Conservation (phyloP, 805 yeast genomes). For the Pichia membranifaciens region DNA sequence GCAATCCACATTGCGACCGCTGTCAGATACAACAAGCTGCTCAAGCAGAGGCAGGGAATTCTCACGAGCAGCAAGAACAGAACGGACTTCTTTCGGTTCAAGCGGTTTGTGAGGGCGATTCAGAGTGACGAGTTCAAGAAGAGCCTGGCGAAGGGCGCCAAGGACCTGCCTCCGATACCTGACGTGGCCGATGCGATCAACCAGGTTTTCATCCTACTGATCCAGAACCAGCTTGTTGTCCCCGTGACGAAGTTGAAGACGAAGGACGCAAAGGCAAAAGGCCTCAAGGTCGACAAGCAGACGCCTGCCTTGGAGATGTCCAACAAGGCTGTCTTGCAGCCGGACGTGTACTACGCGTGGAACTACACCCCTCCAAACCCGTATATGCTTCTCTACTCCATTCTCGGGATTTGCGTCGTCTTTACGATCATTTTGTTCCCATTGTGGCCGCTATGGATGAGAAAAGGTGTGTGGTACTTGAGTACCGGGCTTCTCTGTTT, state of each 20-base stretch:
- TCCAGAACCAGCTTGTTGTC: slow-evolving; percentile 65
- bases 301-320: slow-evolving; percentile 53
- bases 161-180: slow-evolving; percentile 30
- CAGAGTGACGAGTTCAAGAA: slow-evolving; percentile 61
- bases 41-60: slow-evolving; percentile 76
- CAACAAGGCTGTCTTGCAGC: slow-evolving; percentile 52
- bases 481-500: slow-evolving; percentile 72
- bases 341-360: slow-evolving; percentile 81
- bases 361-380: slow-evolving; percentile 68
- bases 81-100: slow-evolving; percentile 79
- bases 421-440: slow-evolving; percentile 76
- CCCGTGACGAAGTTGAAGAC: slow-evolving; percentile 74
- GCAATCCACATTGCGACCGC: slow-evolving; percentile 67
- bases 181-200: slow-evolving; percentile 51
- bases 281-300: slow-evolving; percentile 56
- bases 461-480: slow-evolving; percentile 84
- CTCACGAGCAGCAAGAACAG: slow-evolving; percentile 56
- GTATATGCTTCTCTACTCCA: slow-evolving; percentile 53
- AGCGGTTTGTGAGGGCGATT: slow-evolving; percentile 76
- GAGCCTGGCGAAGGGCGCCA: slow-evolving; percentile 29
- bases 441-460: slow-evolving; percentile 89
- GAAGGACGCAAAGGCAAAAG: slow-evolving; percentile 55
- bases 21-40: slow-evolving; percentile 55
- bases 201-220: slow-evolving; percentile 57
- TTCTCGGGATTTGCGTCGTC: slow-evolving; percentile 58